Conservation (phyloP, 2,329 filamentous ascomycete species). For the Ophiostoma populinum region DNA sequence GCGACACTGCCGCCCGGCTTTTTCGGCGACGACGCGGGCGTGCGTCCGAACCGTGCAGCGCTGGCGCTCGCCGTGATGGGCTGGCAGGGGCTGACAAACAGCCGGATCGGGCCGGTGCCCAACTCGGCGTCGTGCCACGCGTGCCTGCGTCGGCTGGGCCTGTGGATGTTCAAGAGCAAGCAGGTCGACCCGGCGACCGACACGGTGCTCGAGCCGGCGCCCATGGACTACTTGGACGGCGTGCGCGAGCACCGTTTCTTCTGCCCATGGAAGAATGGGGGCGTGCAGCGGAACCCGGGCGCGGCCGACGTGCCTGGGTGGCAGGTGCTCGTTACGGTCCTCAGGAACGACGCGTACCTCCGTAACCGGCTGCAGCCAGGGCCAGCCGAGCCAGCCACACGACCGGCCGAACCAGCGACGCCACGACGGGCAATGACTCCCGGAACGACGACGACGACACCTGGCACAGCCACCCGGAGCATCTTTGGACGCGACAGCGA, state of each 20-base stretch:
- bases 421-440: neutral
- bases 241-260: constrained; percentile 64
- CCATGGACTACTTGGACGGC: constrained; percentile 51
- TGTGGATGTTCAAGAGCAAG: constrained; percentile 86
- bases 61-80: constrained; percentile 55
- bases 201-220: constrained; percentile 36
- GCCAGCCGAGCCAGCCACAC: neutral
- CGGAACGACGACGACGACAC: constrained; percentile 8
- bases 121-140: constrained; percentile 67
- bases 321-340: constrained; percentile 34
- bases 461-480: constrained; percentile 6
- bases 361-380: constrained; percentile 18
- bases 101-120: constrained; percentile 40
- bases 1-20: constrained; percentile 35
- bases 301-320: constrained; percentile 29
- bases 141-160: constrained; percentile 71
- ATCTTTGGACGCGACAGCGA: constrained; percentile 5
- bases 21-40: too few species aligned
- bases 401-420: neutral
- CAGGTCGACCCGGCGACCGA: constrained; percentile 37
- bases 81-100: constrained; percentile 50
- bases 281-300: constrained; percentile 38
- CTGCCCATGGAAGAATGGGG: constrained; percentile 59
- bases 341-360: constrained; percentile 42
- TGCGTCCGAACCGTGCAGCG: constrained; percentile 46